Percentiles rank a stretch among this genome's conserved stretches.
These are phyloP conservation scores for Mycosarcoma maydis DNA, from an alignment of 1,284 basidiomycete genomes.

Conservation along the genomic window DNA sequence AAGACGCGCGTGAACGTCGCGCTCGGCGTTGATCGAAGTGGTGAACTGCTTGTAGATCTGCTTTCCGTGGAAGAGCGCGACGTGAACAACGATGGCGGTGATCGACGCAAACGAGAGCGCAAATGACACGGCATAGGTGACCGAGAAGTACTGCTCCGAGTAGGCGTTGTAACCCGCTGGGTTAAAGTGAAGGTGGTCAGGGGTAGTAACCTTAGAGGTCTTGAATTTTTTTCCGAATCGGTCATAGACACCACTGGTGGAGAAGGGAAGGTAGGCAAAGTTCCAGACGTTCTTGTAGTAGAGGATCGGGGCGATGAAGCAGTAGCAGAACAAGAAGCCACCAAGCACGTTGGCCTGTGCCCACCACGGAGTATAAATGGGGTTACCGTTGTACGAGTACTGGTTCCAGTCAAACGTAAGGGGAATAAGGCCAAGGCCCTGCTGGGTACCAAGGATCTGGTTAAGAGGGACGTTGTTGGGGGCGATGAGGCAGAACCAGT, in stretches of 20 bases:
- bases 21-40: constrained; percentile 72
- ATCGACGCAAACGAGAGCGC: constrained; percentile 78
- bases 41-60: constrained; percentile 47
- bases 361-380: constrained; percentile 58
- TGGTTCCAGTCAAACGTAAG: constrained; percentile 61
- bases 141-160: constrained; percentile 68
- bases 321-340: constrained; percentile 54
- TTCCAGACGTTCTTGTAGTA: constrained; percentile 61
- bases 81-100: constrained; percentile 78
- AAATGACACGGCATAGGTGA: constrained; percentile 74
- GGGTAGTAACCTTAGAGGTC: constrained; percentile 32
- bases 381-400: constrained; percentile 46
- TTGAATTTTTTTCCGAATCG: constrained; percentile 55
- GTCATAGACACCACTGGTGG: constrained; percentile 51
- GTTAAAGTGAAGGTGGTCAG: constrained; percentile 42
- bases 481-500: constrained; percentile 60
- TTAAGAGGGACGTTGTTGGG: constrained; percentile 60
- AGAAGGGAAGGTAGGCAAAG: constrained; percentile 53
- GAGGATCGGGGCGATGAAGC: constrained; percentile 54
- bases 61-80: constrained; percentile 58
- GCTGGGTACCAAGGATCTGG: constrained; percentile 56
- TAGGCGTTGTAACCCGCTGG: constrained; percentile 53
- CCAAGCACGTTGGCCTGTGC: constrained; percentile 50
- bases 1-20: constrained; percentile 83
- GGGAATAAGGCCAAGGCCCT: constrained; percentile 52